Conservation (phyloP, 169 alveolate genomes). For the Condylostoma magnum region DNA sequence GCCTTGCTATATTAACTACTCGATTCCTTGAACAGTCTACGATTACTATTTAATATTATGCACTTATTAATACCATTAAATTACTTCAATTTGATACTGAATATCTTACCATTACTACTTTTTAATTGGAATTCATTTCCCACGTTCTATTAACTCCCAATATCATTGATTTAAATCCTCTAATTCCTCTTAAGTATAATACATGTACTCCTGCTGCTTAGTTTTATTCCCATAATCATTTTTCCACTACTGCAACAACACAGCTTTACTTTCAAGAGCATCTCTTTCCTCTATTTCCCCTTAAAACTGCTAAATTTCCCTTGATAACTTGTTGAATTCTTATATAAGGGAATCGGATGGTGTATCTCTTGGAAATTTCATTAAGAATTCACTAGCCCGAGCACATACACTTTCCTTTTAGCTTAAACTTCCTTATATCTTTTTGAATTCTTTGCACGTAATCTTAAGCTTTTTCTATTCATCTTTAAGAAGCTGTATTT, state of each 20-base stretch:
- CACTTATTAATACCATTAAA: no score
- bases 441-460: neutral
- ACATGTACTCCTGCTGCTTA: neutral
- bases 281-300: neutral
- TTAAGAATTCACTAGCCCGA: neutral
- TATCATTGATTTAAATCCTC: neutral
- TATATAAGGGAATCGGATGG: neutral
- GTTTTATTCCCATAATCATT: constrained; percentile 5
- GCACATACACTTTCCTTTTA: neutral
- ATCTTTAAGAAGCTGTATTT: neutral
- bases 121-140: neutral
- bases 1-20: no score
- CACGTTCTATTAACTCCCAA: neutral
- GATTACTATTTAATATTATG: no score
- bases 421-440: neutral
- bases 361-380: constrained; percentile 3
- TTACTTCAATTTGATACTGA: no score
- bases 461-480: neutral
- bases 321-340: neutral
- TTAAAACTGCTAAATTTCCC: neutral
- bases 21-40: no score
- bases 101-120: neutral
- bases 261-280: neutral
- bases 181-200: neutral
- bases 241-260: neutral